These are phyloP conservation scores for Lindgomyces ingoldianus DNA, from an alignment of 495 filamentous ascomycete species.

Conservation along the genomic window DNA sequence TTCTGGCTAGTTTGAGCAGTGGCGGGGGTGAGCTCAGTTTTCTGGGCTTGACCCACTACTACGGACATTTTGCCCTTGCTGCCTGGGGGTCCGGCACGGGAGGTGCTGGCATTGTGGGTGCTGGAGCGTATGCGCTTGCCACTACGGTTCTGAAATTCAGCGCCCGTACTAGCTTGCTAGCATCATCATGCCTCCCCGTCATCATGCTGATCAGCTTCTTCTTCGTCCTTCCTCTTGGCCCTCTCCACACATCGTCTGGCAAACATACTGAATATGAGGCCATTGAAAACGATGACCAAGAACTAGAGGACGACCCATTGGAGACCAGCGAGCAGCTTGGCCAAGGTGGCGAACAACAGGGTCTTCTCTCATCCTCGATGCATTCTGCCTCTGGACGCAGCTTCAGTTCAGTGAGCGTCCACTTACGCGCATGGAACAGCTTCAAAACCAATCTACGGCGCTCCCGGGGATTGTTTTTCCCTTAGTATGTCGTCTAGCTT, in stretches of 20 bases:
- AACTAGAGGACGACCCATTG: constrained; percentile 30
- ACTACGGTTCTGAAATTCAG: constrained; percentile 75
- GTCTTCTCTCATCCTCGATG: constrained; percentile 46
- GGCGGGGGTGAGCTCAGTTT: constrained; percentile 89
- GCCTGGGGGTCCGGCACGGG: constrained; percentile 94
- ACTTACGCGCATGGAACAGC: constrained; percentile 37
- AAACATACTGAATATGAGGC: constrained; percentile 48
- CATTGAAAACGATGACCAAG: constrained; percentile 46
- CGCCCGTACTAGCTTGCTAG: constrained; percentile 69
- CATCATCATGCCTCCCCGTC: constrained; percentile 72
- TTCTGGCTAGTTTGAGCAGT: constrained; percentile 79
- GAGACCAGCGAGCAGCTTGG: background rate
- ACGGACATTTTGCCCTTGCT: constrained; percentile 85
- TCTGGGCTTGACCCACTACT: constrained; percentile 87
- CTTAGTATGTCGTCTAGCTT: constrained; percentile 56
- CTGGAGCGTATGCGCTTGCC: constrained; percentile 80
- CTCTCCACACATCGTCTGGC: constrained; percentile 54
- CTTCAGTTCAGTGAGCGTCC: constrained; percentile 11
- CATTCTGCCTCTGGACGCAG: constrained; percentile 27
- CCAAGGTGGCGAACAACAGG: constrained; percentile 43
- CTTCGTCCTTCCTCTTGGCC: constrained; percentile 66
- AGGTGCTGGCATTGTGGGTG: constrained; percentile 82
- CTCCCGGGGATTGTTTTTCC: constrained; percentile 60
- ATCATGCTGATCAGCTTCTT: constrained; percentile 90
- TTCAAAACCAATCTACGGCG: constrained; percentile 56